A percentile compares a stretch with the other conserved stretches of the same genome.
Conservation (phyloP, 148 eudicot genomes). For the Rhododendron kiyosumense region DNA sequence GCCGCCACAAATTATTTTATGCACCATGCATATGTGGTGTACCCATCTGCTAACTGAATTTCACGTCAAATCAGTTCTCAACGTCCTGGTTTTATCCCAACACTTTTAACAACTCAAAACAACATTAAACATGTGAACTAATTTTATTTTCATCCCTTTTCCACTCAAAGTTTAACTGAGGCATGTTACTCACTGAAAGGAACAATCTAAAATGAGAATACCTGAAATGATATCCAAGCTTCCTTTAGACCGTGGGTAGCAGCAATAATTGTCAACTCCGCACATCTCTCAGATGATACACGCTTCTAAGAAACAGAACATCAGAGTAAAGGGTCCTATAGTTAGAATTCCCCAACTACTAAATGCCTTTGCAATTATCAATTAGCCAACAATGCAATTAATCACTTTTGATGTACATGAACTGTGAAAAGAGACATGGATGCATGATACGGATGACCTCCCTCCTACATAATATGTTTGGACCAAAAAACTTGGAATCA, state of each 20-base stretch:
- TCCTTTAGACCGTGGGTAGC: constrained; percentile 93
- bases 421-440: background rate
- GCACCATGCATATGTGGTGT: background rate
- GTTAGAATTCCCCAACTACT: background rate
- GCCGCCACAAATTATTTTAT: background rate
- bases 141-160: background rate
- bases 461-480: background rate
- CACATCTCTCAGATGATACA: constrained; percentile 83
- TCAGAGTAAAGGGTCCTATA: background rate
- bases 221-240: constrained; percentile 98
- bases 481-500: background rate
- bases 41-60: background rate
- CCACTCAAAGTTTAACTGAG: background rate
- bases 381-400: constrained; percentile 1
- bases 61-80: background rate
- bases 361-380: background rate
- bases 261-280: constrained; percentile 80
- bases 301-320: constrained; percentile 49
- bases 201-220: constrained; percentile 15
- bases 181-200: background rate
- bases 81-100: background rate
- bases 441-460: background rate
- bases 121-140: background rate
- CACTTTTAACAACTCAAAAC: background rate
- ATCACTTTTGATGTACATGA: background rate